Evolutionary conservation across 2,329 filamentous ascomycete species (phyloP), one percentile per base, ranked within the genome.

Genomic region (Coniochaeta hoffmannii): DNA sequence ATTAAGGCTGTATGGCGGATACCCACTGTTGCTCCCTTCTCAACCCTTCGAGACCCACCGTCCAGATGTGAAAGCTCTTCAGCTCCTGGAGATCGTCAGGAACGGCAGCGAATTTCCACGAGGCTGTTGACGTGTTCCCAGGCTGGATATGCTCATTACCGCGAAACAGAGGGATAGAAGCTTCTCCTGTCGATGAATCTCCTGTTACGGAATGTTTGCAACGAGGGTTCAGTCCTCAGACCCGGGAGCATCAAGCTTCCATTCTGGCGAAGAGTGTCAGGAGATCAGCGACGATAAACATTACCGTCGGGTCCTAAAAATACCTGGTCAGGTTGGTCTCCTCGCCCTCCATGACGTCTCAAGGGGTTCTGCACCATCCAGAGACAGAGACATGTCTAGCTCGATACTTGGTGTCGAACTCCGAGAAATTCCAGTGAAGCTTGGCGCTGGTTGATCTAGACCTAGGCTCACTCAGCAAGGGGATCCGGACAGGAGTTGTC

Each of bases 21-120:
- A 41, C 36, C 35, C 17, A 41, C 36, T 19, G 36, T 8, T 26
- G 41, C 41, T 28, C 12, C 24, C 22, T 46, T 11, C 41, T 46
- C 41, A 46, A 22, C 41, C 41, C 26, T 28, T 46, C 41, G 24
- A 2, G 41, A 46, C 41, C 26, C 41, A n/a, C 12, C 24, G 19
- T 28, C 19, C 11, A 26, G 41, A n/a, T n/a, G 41, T n/a, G n/a
- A n/a, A 46, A 46, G 41, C 41, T 46, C 26, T 28, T 11, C 22
- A 46, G 22, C 41, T 46, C 41, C 41, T 46, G 41, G 41, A 46
- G 41, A 46, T 46, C 41, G 41, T 46, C 41, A 46, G 22, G 41
- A 28, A 46, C 41, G 41, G 41, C n/a, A 28, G 14, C 4, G 10
- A 28, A n/a, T 15, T 32, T 46, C 41, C 41, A 46, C 19, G 41